Conservation (phyloP, 1,284 basidiomycete species). For the Rugosomyces carneus region DNA sequence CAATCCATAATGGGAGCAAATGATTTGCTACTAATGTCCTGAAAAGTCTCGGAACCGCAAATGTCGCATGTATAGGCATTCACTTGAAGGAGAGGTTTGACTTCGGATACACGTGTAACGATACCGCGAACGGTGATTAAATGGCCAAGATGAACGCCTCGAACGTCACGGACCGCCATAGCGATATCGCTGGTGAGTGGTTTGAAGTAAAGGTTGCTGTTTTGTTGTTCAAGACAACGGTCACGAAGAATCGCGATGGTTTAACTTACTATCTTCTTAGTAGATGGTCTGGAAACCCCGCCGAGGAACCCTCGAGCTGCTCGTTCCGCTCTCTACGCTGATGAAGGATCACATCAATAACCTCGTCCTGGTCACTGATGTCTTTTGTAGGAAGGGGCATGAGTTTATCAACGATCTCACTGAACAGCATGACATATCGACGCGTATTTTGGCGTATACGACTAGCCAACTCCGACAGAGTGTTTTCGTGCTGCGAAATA, state of each 20-base stretch:
- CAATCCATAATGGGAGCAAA: conserved; percentile 90
- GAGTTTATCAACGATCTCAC: conserved; percentile 84
- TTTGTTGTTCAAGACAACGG: conserved; percentile 16
- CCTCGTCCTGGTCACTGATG: conserved; percentile 84
- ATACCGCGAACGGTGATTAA: conserved; percentile 97
- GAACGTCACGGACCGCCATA: conserved; percentile 89
- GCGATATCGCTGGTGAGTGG: conserved; percentile 69
- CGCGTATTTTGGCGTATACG: conserved; percentile 83
- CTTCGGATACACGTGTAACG: conserved; percentile 97
- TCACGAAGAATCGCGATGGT: not conserved
- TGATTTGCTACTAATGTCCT: conserved; percentile 92
- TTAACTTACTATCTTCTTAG: conserved; percentile 87
- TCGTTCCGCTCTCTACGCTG: conserved; percentile 88
- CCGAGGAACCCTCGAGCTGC: conserved; percentile 60
- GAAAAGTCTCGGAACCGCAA: conserved; percentile 98
- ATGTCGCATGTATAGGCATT: conserved; percentile 99
- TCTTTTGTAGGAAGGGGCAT: conserved; percentile 86
- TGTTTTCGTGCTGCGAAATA: conserved; percentile 53
- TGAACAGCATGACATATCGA: conserved; percentile 88
- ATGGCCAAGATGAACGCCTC: conserved; percentile 80
- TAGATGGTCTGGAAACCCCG: conserved; percentile 84
- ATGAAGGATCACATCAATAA: conserved; percentile 91
- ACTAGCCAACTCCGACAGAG: conserved; percentile 58
- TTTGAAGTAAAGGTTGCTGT: conserved; percentile 89
- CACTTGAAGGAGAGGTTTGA: conserved; percentile 95